Percentiles rank a stretch among this genome's conserved stretches.
phyloP scores from a whole-genome alignment of 176 grass and related monocot genomes.

The Microstegium vimineum region DNA sequence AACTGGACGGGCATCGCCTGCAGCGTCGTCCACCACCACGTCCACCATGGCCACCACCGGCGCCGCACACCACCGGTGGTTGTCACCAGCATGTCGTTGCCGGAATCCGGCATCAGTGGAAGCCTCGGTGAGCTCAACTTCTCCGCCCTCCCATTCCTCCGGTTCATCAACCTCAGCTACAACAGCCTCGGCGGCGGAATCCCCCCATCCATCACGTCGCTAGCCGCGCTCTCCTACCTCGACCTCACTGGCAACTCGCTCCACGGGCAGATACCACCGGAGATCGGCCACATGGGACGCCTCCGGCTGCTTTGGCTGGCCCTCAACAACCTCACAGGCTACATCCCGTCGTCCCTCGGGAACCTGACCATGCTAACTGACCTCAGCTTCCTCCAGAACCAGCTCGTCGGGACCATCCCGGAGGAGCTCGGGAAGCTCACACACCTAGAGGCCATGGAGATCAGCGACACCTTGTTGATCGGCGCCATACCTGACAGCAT shows the following conservation, averaged over 20 bases:
- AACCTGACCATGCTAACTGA: slow-evolving; percentile 3
- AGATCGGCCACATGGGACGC: not conserved
- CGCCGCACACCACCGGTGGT: not conserved
- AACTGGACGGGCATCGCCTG: not conserved
- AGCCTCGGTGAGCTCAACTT: not conserved
- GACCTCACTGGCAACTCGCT: not conserved
- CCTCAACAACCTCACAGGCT: not conserved
- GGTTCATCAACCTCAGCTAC: not conserved
- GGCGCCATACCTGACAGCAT: not conserved
- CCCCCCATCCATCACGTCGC: not conserved
- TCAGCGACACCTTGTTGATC: not conserved
- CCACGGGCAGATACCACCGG: not conserved
- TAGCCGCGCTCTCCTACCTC: not conserved
- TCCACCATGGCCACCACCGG: not conserved
- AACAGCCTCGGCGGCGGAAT: slow-evolving; percentile 19
- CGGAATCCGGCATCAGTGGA: not conserved
- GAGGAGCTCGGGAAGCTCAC: not conserved
- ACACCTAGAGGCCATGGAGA: not conserved
- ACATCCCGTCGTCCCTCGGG: not conserved
- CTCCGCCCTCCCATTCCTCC: not conserved
- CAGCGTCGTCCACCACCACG: not conserved
- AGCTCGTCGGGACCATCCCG: not conserved
- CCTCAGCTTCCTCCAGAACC: not conserved
- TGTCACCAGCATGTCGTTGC: not conserved
- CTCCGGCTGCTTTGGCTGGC: not conserved